A percentile compares a stretch with the other conserved stretches of the same genome.
Evolutionary conservation across 805 yeast species (phyloP).

Genomic region (Wickerhamomyces tratensis): DNA sequence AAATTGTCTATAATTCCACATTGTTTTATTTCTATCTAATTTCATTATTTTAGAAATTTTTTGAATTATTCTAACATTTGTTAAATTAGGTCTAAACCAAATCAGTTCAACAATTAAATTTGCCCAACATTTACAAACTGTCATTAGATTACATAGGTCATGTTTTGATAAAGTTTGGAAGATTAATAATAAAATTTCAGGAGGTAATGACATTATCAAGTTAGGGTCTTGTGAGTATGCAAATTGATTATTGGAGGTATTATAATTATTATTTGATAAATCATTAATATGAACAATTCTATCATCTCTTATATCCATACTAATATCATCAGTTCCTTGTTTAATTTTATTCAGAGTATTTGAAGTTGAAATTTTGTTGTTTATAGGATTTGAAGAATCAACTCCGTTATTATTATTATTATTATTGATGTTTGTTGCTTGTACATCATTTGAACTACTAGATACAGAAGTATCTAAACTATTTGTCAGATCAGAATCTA

Average conservation of each 20-base stretch:
- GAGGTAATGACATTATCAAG: conserved; percentile 27
- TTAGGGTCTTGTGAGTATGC: no score
- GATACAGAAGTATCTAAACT: no score
- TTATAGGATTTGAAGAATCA: no score
- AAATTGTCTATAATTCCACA: conserved; percentile 58
- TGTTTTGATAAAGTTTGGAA: conserved; percentile 49
- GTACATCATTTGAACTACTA: no score
- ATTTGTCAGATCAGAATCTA: no score
- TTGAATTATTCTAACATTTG: conserved; percentile 35
- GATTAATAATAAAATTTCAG: conserved; percentile 52
- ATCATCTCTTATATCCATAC: not conserved
- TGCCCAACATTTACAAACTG: conserved; percentile 79
- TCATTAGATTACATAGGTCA: conserved; percentile 50
- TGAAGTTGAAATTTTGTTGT: no score
- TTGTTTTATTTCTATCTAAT: conserved; percentile 35
- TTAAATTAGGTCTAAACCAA: conserved; percentile 82
- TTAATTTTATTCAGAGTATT: no score
- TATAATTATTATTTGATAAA: not conserved
- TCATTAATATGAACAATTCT: not conserved
- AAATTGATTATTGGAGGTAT: conserved; percentile 4
- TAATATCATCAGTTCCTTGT: no score
- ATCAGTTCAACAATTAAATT: conserved; percentile 65
- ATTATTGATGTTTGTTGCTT: no score
- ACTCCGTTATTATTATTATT: no score
- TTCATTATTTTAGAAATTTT: conserved; percentile 50